Evolutionary conservation across 2,329 filamentous ascomycete species (phyloP), one percentile per base, ranked within the genome.

Genomic region (Nothophaeocryptopus gaeumannii): DNA sequence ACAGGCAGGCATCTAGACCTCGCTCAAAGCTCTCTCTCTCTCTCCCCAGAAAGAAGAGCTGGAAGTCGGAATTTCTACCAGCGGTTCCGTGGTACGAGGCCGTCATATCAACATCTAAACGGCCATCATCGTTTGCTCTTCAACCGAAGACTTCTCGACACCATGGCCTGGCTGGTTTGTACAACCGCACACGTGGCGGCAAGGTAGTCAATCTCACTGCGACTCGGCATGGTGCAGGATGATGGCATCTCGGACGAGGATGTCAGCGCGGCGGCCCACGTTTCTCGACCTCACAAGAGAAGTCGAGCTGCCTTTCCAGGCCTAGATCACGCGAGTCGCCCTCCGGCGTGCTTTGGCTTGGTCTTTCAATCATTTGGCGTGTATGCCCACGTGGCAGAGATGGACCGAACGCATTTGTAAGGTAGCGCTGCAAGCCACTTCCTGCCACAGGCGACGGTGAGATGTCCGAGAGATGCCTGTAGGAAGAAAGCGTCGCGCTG

Each of bases 371-470:
- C 13, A 7, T 15, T 38, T 15, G 35, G 13, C 13, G 5, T 38
- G 13, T 33, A 35, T 20, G 26, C 38, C 41, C 50, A 52, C 50
- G 50, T 52, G 50, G 50, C 50, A 52, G n/a, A 42, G 30, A 48
- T 26, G 42, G 45, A 38, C 45, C 45, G 39, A 33, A 42, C n/a
- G 33, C 32, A 20, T 20, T 48, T 29, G 35, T 15, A 34, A 38
- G 34, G 13, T 26, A 26, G 20, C 20, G 43, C 43, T 38, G 45
- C 31, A 48, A 26, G 38, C 45, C 45, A 42, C 45, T 31, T 14
- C 16, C 9, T 45, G 32, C 13, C 11, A 45, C 12, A 42, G 26
- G 13, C 39, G 39, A 32, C 26, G 13, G 7, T 26, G 20, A 26
- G 20, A 26, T 26, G 20, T 26, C 20, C 20, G 20, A 26, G 20